These are phyloP conservation scores for Papiliotrema nemorosa DNA, from an alignment of 1,284 basidiomycete genomes.

Conservation along the genomic window DNA sequence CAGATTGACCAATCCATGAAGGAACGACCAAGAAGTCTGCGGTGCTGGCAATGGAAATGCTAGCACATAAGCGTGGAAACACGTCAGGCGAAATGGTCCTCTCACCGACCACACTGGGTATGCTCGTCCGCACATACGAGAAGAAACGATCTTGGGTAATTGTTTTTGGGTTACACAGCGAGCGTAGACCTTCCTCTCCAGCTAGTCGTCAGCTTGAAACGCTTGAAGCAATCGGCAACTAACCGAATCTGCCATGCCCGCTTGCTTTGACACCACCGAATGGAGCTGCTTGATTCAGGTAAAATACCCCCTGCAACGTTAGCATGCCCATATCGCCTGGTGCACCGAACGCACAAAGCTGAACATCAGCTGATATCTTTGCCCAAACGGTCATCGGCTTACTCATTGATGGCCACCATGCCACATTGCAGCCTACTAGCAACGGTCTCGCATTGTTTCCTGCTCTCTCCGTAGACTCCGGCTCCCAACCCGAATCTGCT, in stretches of 20 bases:
- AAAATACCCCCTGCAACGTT: slow-evolving; percentile 67
- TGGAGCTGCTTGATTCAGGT: slow-evolving; percentile 83
- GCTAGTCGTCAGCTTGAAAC: slow-evolving; percentile 50
- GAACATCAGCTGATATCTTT: slow-evolving; percentile 58
- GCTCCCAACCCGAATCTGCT: slow-evolving; percentile 90
- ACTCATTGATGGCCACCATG: slow-evolving; percentile 96
- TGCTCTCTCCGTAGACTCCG: slow-evolving; percentile 85
- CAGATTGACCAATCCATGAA: slow-evolving; percentile 67
- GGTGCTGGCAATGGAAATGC: slow-evolving; percentile 15
- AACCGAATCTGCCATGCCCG: slow-evolving; percentile 86
- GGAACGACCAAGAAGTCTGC: slow-evolving; percentile 63
- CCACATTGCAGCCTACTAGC: slow-evolving; percentile 79
- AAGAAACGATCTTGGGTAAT: slow-evolving; percentile 83
- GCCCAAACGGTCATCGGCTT: slow-evolving; percentile 51
- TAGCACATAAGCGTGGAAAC: neutral
- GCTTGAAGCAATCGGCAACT: slow-evolving; percentile 18
- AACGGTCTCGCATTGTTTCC: slow-evolving; percentile 68
- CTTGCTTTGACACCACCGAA: slow-evolving; percentile 88
- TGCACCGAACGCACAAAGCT: slow-evolving; percentile 17
- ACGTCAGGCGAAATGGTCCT: neutral
- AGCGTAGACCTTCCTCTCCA: slow-evolving; percentile 85
- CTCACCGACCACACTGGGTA: slow-evolving; percentile 56
- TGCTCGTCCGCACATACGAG: slow-evolving; percentile 71
- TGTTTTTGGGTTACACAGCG: slow-evolving; percentile 80
- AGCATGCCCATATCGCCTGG: slow-evolving; percentile 11